Conservation (phyloP, 2,329 filamentous ascomycete genomes). For the Rutstroemia sp. region DNA sequence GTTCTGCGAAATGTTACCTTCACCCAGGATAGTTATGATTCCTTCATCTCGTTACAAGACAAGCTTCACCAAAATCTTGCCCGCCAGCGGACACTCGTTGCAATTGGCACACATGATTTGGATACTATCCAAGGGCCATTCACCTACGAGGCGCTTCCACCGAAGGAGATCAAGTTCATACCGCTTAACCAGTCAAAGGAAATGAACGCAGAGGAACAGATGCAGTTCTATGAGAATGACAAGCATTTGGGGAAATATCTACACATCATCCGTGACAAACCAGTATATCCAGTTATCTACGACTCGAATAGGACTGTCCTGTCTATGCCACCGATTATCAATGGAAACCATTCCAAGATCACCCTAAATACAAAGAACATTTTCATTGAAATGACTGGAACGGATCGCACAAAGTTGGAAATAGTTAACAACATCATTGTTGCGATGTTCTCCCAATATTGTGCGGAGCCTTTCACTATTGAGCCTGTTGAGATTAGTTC, state of each 20-base stretch:
- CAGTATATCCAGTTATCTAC: slow-evolving; percentile 92
- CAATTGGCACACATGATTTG: slow-evolving; percentile 94
- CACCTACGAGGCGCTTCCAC: slow-evolving; percentile 86
- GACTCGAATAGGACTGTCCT: slow-evolving; percentile 82
- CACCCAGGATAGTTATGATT: slow-evolving; percentile 84
- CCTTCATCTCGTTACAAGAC: slow-evolving; percentile 96
- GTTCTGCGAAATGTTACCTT: slow-evolving; percentile 89
- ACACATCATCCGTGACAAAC: slow-evolving; percentile 88
- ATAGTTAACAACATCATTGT: slow-evolving; percentile 94
- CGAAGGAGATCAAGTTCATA: slow-evolving; percentile 85
- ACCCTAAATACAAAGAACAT: slow-evolving; percentile 84
- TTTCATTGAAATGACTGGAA: slow-evolving; percentile 95
- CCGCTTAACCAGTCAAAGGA: slow-evolving; percentile 87
- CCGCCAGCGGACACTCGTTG: slow-evolving; percentile 85
- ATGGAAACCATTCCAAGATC: slow-evolving; percentile 95
- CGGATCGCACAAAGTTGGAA: slow-evolving; percentile 91
- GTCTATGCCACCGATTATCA: slow-evolving; percentile 96
- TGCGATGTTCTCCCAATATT: slow-evolving; percentile 94
- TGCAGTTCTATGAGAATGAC: slow-evolving; percentile 93
- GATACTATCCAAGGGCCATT: slow-evolving; percentile 92
- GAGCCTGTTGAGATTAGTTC: slow-evolving; percentile 92
- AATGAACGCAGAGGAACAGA: slow-evolving; percentile 82
- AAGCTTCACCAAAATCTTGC: slow-evolving; percentile 97
- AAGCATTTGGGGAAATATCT: slow-evolving; percentile 85
- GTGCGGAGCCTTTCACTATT: slow-evolving; percentile 79